phyloP scores from a whole-genome alignment of 1,139 yeast genomes.

The Scheffersomyces parashehatae region DNA sequence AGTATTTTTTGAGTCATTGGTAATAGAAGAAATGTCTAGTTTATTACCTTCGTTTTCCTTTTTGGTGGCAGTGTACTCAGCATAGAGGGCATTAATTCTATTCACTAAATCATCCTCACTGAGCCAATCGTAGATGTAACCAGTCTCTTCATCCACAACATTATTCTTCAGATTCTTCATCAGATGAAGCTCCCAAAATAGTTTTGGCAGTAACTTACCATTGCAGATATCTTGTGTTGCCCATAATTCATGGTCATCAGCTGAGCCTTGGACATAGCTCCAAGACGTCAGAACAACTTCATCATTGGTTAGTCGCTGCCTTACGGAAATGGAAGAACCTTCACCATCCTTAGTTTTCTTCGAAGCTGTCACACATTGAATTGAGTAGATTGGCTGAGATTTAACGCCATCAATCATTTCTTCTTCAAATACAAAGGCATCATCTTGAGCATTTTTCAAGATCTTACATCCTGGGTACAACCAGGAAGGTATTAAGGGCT shows the following conservation, averaged over 20 bases:
- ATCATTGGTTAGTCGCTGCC: background rate
- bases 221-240: constrained; percentile 42
- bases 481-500: constrained; percentile 71
- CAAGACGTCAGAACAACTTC: constrained; percentile 15
- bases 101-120: constrained; percentile 22
- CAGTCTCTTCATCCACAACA: constrained; percentile 27
- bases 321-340: constrained; percentile 1
- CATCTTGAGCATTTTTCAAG: constrained; percentile 11
- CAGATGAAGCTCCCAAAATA: constrained; percentile 52
- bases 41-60: constrained; percentile 5
- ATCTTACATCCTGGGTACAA: constrained; percentile 55
- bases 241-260: constrained; percentile 93
- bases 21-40: constrained; percentile 8
- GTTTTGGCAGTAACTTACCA: constrained; percentile 48
- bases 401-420: background rate
- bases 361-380: constrained; percentile 67
- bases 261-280: constrained; percentile 84
- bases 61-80: background rate
- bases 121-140: constrained; percentile 38
- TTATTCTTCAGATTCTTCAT: constrained; percentile 8
- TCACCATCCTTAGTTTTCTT: constrained; percentile 40
- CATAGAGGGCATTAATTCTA: constrained; percentile 13
- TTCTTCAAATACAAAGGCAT: background rate
- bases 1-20: constrained; percentile 18
- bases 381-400: constrained; percentile 8